phyloP scores from a whole-genome alignment of 352 stramenopile genomes.

The Phytophthora tubulina region DNA sequence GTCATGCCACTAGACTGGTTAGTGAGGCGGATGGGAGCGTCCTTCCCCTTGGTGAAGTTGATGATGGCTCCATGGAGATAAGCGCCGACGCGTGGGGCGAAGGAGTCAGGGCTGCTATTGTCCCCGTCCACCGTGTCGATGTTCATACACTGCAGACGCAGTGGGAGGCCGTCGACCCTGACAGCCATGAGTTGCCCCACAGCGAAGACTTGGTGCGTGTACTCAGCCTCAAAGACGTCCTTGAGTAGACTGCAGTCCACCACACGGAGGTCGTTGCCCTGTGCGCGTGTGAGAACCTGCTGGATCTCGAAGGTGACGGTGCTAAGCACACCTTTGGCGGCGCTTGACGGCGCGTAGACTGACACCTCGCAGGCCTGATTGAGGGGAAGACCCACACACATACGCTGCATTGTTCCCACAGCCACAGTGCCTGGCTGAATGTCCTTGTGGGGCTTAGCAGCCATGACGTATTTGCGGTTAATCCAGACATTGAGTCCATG shows the following conservation, averaged over 20 bases:
- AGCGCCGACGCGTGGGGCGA: constrained; percentile 51
- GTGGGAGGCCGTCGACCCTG: constrained; percentile 66
- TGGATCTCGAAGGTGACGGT: constrained; percentile 89
- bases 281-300: constrained; percentile 73
- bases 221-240: constrained; percentile 72
- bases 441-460: constrained; percentile 79
- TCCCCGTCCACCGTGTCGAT: constrained; percentile 67
- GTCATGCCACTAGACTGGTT: constrained; percentile 85
- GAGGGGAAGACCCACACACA: constrained; percentile 76
- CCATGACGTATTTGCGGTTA: constrained; percentile 85
- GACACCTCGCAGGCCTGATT: constrained; percentile 72
- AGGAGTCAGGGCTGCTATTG: constrained; percentile 33
- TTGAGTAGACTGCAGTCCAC: constrained; percentile 84
- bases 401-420: constrained; percentile 82
- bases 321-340: constrained; percentile 57
- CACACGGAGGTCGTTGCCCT: constrained; percentile 64
- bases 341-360: constrained; percentile 63
- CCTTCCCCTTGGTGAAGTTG: constrained; percentile 82
- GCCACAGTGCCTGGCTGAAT: constrained; percentile 65
- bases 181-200: constrained; percentile 81
- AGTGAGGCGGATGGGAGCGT: constrained; percentile 76
- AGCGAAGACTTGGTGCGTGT: constrained; percentile 78
- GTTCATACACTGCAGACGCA: constrained; percentile 69
- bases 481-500: constrained; percentile 86
- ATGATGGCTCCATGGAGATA: constrained; percentile 78